Percentiles rank a stretch among this genome's conserved stretches.
phyloP scores from a whole-genome alignment of 805 yeast genomes.

The Starmerella scarabaei region DNA sequence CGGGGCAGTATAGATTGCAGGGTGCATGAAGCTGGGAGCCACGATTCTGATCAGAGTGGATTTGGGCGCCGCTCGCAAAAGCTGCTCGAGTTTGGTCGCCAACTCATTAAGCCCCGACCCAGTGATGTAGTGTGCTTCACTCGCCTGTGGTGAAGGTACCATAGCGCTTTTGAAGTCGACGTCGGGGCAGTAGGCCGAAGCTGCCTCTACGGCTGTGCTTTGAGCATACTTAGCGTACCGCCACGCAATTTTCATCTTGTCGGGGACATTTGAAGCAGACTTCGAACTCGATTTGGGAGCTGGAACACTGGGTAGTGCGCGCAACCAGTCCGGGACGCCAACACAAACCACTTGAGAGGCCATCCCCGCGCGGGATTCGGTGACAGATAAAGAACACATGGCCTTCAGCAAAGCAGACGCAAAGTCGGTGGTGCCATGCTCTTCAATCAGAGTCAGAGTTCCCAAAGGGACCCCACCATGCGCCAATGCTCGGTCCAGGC shows the following conservation, averaged over 20 bases:
- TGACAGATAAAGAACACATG: slow-evolving; percentile 59
- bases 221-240: slow-evolving; percentile 48
- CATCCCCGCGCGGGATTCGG: slow-evolving; percentile 43
- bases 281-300: slow-evolving; percentile 1
- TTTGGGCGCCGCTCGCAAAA: slow-evolving; percentile 25
- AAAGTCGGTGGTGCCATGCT: slow-evolving; percentile 80
- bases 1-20: slow-evolving; percentile 48
- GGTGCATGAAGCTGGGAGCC: slow-evolving; percentile 68
- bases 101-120: slow-evolving; percentile 21
- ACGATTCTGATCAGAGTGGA: slow-evolving; percentile 48
- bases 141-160: slow-evolving; percentile 17
- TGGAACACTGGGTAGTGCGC: slow-evolving; percentile 24
- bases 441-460: slow-evolving; percentile 55
- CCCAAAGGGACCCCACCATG: slow-evolving; percentile 87
- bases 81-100: slow-evolving; percentile 33
- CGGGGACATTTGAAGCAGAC: slow-evolving; percentile 4
- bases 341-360: slow-evolving; percentile 15
- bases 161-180: slow-evolving; percentile 14
- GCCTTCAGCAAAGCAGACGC: slow-evolving; percentile 53
- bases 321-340: slow-evolving; percentile 19
- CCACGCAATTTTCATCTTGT: slow-evolving; percentile 79
- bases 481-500: slow-evolving; percentile 57
- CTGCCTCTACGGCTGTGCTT: slow-evolving; percentile 11
- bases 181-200: slow-evolving; percentile 21
- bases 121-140: slow-evolving; percentile 15